Percentiles rank a stretch among this genome's conserved stretches.
Evolutionary conservation across 257 asterid genomes (phyloP).

Genomic region (Solanum piurae): DNA sequence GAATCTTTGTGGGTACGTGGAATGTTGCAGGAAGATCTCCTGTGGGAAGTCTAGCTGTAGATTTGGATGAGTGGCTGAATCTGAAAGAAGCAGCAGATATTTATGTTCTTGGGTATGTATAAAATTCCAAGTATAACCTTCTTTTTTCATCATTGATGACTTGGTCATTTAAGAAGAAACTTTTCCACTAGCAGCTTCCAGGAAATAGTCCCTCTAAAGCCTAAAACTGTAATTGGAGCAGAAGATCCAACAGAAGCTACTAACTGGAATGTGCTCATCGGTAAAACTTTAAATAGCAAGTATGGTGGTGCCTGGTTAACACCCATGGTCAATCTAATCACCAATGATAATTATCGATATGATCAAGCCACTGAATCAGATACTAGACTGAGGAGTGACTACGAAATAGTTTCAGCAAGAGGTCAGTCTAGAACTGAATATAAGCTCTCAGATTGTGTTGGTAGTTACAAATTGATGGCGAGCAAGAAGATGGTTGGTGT

Average conservation of each 20-base stretch:
- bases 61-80: constrained; percentile 83
- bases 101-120: constrained; percentile 77
- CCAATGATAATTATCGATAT: constrained; percentile 30
- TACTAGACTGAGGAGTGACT: neutral
- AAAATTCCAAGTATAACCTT: neutral
- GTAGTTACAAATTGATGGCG: constrained; percentile 55
- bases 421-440: constrained; percentile 5
- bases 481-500: constrained; percentile 98
- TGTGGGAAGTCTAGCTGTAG: constrained; percentile 65
- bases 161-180: neutral
- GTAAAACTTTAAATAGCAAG: constrained; percentile 56
- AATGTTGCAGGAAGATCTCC: constrained; percentile 95
- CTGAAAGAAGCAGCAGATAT: constrained; percentile 72
- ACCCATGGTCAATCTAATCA: constrained; percentile 51
- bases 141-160: neutral
- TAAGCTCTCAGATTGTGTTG: constrained; percentile 7
- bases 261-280: constrained; percentile 74
- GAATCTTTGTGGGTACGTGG: constrained; percentile 93
- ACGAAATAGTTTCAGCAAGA: constrained; percentile 6
- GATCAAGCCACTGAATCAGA: constrained; percentile 5
- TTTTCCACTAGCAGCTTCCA: constrained; percentile 51
- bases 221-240: constrained; percentile 61
- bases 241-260: constrained; percentile 82
- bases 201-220: constrained; percentile 81
- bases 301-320: constrained; percentile 71